Percentiles rank a stretch among this genome's conserved stretches.
These are phyloP conservation scores for Trichomonas tenax DNA, from an alignment of 208 protist genomes.

Conservation along the genomic window DNA sequence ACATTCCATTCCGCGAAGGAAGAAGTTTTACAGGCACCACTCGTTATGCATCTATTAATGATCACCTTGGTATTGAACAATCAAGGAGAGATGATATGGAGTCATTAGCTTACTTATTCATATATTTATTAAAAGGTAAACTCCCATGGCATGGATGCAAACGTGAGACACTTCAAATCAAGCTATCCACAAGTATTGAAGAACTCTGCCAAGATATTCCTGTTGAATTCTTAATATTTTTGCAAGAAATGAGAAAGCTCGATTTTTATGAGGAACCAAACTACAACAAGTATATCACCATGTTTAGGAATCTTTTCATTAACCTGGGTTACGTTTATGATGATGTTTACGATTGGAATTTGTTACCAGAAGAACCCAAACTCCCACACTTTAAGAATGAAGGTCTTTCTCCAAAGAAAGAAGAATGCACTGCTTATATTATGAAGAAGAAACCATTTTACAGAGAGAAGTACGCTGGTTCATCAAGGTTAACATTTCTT, in stretches of 20 bases:
- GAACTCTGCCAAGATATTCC: constrained; percentile 66
- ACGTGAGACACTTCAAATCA: constrained; percentile 95
- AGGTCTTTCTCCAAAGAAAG: no score
- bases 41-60: constrained; percentile 96
- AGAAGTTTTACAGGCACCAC: constrained; percentile 68
- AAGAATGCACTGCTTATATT: no score
- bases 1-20: constrained; percentile 86
- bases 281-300: constrained; percentile 50
- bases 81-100: constrained; percentile 55
- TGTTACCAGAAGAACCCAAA: no score
- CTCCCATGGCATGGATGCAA: constrained; percentile 93
- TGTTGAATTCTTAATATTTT: constrained; percentile 80
- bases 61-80: constrained; percentile 92
- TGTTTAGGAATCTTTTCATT: constrained; percentile 77
- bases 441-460: no score
- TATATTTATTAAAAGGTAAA: constrained; percentile 93
- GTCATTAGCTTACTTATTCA: constrained; percentile 88
- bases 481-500: no score
- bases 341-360: constrained; percentile 92
- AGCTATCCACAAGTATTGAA: constrained; percentile 77
- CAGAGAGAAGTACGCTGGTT: no score
- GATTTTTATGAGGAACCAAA: constrained; percentile 96
- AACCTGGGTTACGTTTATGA: constrained; percentile 86
- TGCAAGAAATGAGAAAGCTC: constrained; percentile 83
- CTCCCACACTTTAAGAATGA: no score